These are phyloP conservation scores for Magnaporthales sp. DNA, from an alignment of 2,329 filamentous ascomycete species.

Conservation along the genomic window DNA sequence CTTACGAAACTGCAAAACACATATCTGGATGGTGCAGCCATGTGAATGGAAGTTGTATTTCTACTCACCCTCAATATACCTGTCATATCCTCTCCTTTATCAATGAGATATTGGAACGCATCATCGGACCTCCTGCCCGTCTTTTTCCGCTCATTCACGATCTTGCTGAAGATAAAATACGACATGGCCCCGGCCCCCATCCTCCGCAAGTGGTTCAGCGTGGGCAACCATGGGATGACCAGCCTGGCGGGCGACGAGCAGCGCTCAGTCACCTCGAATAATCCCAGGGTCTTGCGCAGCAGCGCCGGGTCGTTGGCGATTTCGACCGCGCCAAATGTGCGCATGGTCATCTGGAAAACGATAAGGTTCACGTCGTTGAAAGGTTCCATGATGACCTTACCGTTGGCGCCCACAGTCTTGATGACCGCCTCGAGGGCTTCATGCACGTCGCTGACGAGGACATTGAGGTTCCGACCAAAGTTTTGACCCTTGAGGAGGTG, in stretches of 20 bases:
- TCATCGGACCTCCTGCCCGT: slow-evolving; percentile 35
- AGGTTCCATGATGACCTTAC: slow-evolving; percentile 33
- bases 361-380: slow-evolving; percentile 44
- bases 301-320: slow-evolving; percentile 37
- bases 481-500: slow-evolving; percentile 27
- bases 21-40: background rate
- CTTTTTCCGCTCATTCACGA: slow-evolving; percentile 35
- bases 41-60: background rate
- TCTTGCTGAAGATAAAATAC: slow-evolving; percentile 36
- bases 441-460: slow-evolving; percentile 32
- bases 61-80: slow-evolving; percentile 25
- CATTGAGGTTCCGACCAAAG: slow-evolving; percentile 27
- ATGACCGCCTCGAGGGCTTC: slow-evolving; percentile 21
- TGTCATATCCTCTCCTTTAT: slow-evolving; percentile 34
- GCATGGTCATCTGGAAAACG: slow-evolving; percentile 49
- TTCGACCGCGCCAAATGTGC: slow-evolving; percentile 43
- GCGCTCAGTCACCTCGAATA: slow-evolving; percentile 38
- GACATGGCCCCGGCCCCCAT: slow-evolving; percentile 35
- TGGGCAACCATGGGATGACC: slow-evolving; percentile 44
- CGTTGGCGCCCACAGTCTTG: slow-evolving; percentile 5
- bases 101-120: slow-evolving; percentile 43
- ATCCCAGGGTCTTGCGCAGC: slow-evolving; percentile 29
- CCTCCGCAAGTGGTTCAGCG: slow-evolving; percentile 30
- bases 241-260: slow-evolving; percentile 32
- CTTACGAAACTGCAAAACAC: background rate